A percentile compares a stretch with the other conserved stretches of the same genome.
phyloP scores from a whole-genome alignment of 1,139 yeast genomes.

The Hyphopichia burtonii region DNA sequence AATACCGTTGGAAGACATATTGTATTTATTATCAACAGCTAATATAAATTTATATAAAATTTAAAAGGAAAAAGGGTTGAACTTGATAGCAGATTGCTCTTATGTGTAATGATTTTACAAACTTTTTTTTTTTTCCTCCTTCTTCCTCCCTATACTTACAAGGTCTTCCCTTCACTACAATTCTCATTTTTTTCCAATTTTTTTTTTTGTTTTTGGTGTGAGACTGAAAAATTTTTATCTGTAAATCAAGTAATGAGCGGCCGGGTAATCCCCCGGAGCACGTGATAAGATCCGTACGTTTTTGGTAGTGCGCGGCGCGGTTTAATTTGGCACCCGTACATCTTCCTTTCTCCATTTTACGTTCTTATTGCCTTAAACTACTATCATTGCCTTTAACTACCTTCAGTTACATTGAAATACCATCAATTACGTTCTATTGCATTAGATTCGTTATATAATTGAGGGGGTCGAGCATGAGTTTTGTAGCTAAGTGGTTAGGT shows the following conservation, averaged over 20 bases:
- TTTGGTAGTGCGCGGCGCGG: too few species aligned
- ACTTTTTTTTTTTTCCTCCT: neutral
- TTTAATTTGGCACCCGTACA: too few species aligned
- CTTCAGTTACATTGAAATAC: too few species aligned
- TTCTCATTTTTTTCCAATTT: neutral
- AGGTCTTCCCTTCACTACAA: neutral
- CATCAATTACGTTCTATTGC: too few species aligned
- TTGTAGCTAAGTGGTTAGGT: too few species aligned
- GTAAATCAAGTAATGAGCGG: neutral
- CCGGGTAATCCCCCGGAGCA: neutral
- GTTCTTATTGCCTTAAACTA: too few species aligned
- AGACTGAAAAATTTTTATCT: neutral
- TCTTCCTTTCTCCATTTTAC: too few species aligned
- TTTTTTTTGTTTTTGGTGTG: neutral
- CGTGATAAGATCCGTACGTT: neutral
- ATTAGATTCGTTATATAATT: too few species aligned
- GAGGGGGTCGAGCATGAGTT: too few species aligned
- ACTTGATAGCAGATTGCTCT: neutral
- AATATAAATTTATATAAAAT: conserved; percentile 7
- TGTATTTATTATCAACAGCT: conserved; percentile 8
- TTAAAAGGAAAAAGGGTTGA: conserved; percentile 3
- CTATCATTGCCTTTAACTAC: too few species aligned
- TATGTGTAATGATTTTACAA: conserved; percentile 1
- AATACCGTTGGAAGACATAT: conserved; percentile 57
- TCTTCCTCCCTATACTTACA: neutral